Base-by-base conservation (phyloP, 306 rosid species). In the Prunus padus region DNA sequence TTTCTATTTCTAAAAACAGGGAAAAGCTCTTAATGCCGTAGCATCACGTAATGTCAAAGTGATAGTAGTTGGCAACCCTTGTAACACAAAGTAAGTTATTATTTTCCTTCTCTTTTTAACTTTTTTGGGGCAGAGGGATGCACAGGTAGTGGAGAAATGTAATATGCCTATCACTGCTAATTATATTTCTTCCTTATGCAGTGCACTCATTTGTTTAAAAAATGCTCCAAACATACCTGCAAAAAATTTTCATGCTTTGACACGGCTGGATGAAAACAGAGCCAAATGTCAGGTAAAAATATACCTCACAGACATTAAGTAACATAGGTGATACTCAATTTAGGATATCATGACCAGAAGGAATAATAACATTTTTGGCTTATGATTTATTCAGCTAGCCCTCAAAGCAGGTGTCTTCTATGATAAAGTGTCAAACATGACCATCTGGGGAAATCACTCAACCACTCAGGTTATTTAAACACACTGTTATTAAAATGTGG, bases 361-460 rank as follows among this genome's bases (percentile, higher is more conserved):
- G 52, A 67, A 54, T 74, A 42, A 23, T 5, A 73, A 37, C 50
- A 67, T 44, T 54, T 82, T 71, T 82, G 75, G 70, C 14, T 56
- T 82, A 75, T 72, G 47, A 44, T 79, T 69, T 77, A 8, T 30
- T 31, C 89, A 95, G 99, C 86, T 95, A 47, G 99, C 99, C 63
- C 97, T 90, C 82, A 95, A 95, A 86, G 99, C 97, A 11, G 99
- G 99, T 3, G 97, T 95, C 71, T 95, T 95, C 90, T 95, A 95
- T 71, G 99, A 95, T 84, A 83, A 90, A 85, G 99, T 95, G 65
- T 95, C 97, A 52, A 92, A 95, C 60, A 12, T 85, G 93, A 95
- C 99, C 23, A 92, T 95, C 57, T 95, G 99, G 99, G 99, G 97
- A 71, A 95, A 95, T 86, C 99, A 95, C 85, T 95, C 99, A 62